Conservation (phyloP, 192 early-diverging fungal genomes). For the Coemansia asiatica region DNA sequence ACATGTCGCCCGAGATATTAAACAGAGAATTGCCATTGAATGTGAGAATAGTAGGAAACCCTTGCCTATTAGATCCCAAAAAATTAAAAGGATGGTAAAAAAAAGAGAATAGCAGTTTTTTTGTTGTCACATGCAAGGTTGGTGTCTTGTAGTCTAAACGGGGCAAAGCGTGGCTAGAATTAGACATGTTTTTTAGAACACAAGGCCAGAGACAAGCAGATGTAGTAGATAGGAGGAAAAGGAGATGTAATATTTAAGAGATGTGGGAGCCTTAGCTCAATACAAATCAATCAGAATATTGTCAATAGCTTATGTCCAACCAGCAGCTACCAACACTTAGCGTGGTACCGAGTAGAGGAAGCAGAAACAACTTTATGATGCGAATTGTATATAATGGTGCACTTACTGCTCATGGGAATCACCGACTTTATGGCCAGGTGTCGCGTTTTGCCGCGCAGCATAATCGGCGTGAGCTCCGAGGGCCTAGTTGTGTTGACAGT, state of each 20-base stretch:
- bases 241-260: neutral
- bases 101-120: no score
- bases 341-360: neutral
- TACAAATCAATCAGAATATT: neutral
- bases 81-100: neutral
- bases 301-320: no score
- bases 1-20: neutral
- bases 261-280: neutral
- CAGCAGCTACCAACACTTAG: neutral
- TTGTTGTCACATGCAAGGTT: no score
- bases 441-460: slow-evolving; percentile 48
- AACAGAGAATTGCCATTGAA: no score
- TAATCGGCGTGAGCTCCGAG: slow-evolving; percentile 38
- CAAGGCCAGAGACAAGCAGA: neutral
- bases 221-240: neutral
- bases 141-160: no score
- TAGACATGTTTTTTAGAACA: neutral
- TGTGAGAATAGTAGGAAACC: no score
- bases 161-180: slow-evolving; percentile 5
- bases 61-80: neutral
- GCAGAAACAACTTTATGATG: neutral
- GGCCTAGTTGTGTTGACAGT: slow-evolving; percentile 49
- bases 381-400: neutral
- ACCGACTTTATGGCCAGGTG: slow-evolving; percentile 42
- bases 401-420: slow-evolving; percentile 41